Base-by-base conservation (phyloP, 1,139 yeast species). In the Petasospora fabianii region DNA sequence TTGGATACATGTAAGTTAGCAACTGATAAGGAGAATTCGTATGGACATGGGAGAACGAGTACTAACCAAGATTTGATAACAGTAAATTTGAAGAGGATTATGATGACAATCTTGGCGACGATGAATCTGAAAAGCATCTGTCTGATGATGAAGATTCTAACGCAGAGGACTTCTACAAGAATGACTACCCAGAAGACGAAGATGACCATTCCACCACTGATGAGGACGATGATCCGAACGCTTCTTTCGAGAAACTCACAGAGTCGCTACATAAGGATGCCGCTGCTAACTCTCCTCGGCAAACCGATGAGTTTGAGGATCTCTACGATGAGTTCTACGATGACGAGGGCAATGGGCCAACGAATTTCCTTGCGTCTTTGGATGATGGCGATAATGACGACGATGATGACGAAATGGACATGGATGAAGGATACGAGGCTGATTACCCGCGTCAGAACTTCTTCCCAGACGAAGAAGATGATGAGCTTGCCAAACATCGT, bases 161-260 rank as follows among this genome's bases (percentile, higher is more conserved):
- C 53, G 96, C 96, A 12, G 97, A 92, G 61, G 88, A 85, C 46
- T 90, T 80, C 54, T 92, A 92, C 59, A 79, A 80, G 54, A 92
- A 92, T 61, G 97, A 92, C 56, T 92, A 92, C 55, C 98, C 98
- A 0, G 95, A 87, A 39, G 96, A 86, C 52, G 92, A 84, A 54
- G 54, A 44, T 18, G 68, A 65, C 1, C 58, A 61, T 32, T 70
- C 66, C 19, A 33, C 36, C 16, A 64, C 55, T 8, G 68, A 62
- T 30, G 61, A 43, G 11, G 41, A 41, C 5, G 49, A 44, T 3
- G 42, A 42, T 17, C 39, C 37, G 8, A 34, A 56, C 15, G 30
- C 32, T 14, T 43, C 45, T 15, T 38, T 35, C 34, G 49, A 40
- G 43, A 36, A 46, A 46, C 30, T 40, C 13, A 43, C 44, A 1